Base-by-base conservation (phyloP, 2,329 filamentous ascomycete genomes). In the Cercospora sesami region DNA sequence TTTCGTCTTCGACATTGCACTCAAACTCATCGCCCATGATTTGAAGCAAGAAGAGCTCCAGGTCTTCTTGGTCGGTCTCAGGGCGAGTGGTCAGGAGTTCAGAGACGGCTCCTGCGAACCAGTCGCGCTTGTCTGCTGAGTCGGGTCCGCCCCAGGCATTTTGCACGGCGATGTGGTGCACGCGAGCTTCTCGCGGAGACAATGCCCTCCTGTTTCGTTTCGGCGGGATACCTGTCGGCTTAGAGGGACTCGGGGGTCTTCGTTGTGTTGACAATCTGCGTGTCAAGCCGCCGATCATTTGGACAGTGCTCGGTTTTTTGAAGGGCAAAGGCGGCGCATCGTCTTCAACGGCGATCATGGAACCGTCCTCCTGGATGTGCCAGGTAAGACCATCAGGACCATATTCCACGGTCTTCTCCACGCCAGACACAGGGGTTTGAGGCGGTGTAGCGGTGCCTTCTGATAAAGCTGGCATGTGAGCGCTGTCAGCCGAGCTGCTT, bases 1-100 rank as follows among this genome's bases (percentile, higher is more conserved):
- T 94, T 74, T 93, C 94, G 79, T 99, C 95, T 76, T 98, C 95
- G 30, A 97, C 87, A 66, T 92, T 90, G 65, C 95, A 91, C 75
- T 97, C 93, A 76, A 98, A 99, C 80, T 99, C 95, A 81, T 98
- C 64, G 14, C 58, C 57, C 64, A 65, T 65, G 16, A 65, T 55
- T 36, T 65, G 64, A 16, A 65, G 55, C 12, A 65, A 16, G 45
- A 60, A 61, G n/a, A 53, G 39, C 51, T 65, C 64, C 16, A 65
- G 30, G 31, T 65, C 57, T 16, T 60, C 42, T 61, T 65, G 64
- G 73, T 97, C 91, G 10, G 91, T 89, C 65, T 88, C 83, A 1
- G 87, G 84, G 3, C 83, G 81, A 10, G 83, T 80, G 18, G 76
- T 83, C 74, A 97, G 90, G 70, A 97, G 87, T 28, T 97, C 92